Evolutionary conservation across 495 filamentous ascomycete genomes (phyloP).

Genomic region (Penicillium atrosanguineum): DNA sequence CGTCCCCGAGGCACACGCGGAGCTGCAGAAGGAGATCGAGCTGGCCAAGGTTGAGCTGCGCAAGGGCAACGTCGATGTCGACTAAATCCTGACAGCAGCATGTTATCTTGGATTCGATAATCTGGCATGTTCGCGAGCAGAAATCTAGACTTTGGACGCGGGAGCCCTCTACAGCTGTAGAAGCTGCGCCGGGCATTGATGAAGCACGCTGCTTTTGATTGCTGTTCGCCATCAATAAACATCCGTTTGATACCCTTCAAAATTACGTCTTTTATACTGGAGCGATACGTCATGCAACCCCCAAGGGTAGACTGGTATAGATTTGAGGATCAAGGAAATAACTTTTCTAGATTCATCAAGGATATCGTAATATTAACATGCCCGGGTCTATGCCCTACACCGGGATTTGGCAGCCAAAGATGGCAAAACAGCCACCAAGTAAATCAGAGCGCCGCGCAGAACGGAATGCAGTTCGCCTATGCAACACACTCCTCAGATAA

Average conservation of each 20-base stretch:
- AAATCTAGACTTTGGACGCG: neutral
- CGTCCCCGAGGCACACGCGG: constrained; percentile 85
- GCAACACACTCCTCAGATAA: constrained; percentile 26
- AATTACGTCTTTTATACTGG: neutral
- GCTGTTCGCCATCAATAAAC: constrained; percentile 21
- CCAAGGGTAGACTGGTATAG: neutral
- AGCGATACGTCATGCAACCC: neutral
- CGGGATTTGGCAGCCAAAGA: constrained; percentile 14
- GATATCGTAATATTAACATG: constrained; percentile 27
- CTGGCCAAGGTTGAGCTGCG: constrained; percentile 50
- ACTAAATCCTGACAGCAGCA: constrained; percentile 27
- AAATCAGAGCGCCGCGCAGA: constrained; percentile 23
- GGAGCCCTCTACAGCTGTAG: neutral
- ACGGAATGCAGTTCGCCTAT: constrained; percentile 21
- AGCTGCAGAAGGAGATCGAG: constrained; percentile 70
- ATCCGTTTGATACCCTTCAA: constrained; percentile 23
- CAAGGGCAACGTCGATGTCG: constrained; percentile 48
- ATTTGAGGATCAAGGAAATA: constrained; percentile 1
- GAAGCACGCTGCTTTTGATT: constrained; percentile 14
- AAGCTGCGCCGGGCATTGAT: constrained; percentile 4
- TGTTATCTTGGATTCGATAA: neutral
- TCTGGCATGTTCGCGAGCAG: neutral
- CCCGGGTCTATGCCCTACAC: constrained; percentile 11
- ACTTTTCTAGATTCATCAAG: constrained; percentile 34
- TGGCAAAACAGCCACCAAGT: constrained; percentile 11